Evolutionary conservation across 2,329 filamentous ascomycete species (phyloP).

Genomic region (Exophiala sideris): DNA sequence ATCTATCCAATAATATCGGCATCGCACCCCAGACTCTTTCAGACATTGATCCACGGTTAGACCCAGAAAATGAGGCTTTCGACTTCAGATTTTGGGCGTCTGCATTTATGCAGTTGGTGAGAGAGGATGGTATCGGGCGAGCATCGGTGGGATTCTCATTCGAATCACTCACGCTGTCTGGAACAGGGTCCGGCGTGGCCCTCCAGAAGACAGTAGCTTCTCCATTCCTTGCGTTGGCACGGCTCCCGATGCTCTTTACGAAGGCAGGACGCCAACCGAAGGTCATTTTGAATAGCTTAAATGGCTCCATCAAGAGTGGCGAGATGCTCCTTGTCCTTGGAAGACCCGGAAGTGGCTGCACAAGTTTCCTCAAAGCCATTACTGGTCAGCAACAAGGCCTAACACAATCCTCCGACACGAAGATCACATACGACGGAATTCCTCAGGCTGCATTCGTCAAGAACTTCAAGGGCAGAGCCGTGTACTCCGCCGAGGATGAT

Average conservation of each 20-base stretch:
- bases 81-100: constrained; percentile 18
- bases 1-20: constrained; percentile 5
- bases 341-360: constrained; percentile 64
- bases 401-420: background rate
- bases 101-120: constrained; percentile 12
- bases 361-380: constrained; percentile 81
- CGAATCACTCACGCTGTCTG: constrained; percentile 61
- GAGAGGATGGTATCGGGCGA: constrained; percentile 16
- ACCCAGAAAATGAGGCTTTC: constrained; percentile 16
- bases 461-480: constrained; percentile 48
- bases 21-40: constrained; percentile 7
- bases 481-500: constrained; percentile 54
- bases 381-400: constrained; percentile 73
- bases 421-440: constrained; percentile 57
- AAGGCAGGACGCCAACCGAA: constrained; percentile 26
- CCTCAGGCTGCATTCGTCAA: constrained; percentile 54
- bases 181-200: constrained; percentile 60
- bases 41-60: constrained; percentile 16
- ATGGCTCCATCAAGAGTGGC: constrained; percentile 51
- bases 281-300: constrained; percentile 47
- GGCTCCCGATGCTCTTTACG: constrained; percentile 54
- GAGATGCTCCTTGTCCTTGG: constrained; percentile 65
- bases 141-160: constrained; percentile 55
- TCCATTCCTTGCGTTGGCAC: constrained; percentile 56
- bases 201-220: constrained; percentile 65